A percentile compares a stretch with the other conserved stretches of the same genome.
Evolutionary conservation across 148 eudicot species (phyloP).

Genomic region (Dysphania ambrosioides): DNA sequence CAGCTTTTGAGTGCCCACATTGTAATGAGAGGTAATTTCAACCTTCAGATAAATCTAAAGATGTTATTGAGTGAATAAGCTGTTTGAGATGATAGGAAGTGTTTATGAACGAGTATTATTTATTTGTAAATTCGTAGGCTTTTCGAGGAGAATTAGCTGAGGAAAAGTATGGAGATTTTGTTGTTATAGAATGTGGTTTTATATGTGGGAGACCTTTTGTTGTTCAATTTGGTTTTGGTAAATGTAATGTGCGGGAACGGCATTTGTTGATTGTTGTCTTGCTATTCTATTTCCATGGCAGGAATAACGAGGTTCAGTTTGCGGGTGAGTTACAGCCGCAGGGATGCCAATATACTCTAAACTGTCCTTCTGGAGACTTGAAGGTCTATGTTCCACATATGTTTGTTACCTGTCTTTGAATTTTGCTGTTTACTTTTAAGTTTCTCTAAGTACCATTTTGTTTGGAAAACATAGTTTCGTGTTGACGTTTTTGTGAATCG

Average conservation of each 20-base stretch:
- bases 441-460: background rate
- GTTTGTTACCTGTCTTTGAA: background rate
- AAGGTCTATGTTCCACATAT: slow-evolving; percentile 32
- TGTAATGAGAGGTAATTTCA: slow-evolving; percentile 84
- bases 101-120: background rate
- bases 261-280: background rate
- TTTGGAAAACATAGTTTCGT: background rate
- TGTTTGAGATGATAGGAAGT: background rate
- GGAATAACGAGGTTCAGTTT: slow-evolving; percentile 95
- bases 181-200: background rate
- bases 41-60: no score
- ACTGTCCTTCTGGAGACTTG: slow-evolving; percentile 57
- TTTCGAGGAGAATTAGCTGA: background rate
- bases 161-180: background rate
- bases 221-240: background rate
- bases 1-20: slow-evolving; percentile 95
- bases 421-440: background rate
- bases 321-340: slow-evolving; percentile 87
- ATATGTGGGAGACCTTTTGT: background rate
- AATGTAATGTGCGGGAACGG: no score
- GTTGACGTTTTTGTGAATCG: background rate
- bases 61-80: background rate
- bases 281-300: slow-evolving; percentile 24
- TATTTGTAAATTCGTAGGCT: background rate
- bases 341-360: slow-evolving; percentile 60